Conservation (phyloP, 2,329 filamentous ascomycete species). For the Sclerotinia borealis region DNA sequence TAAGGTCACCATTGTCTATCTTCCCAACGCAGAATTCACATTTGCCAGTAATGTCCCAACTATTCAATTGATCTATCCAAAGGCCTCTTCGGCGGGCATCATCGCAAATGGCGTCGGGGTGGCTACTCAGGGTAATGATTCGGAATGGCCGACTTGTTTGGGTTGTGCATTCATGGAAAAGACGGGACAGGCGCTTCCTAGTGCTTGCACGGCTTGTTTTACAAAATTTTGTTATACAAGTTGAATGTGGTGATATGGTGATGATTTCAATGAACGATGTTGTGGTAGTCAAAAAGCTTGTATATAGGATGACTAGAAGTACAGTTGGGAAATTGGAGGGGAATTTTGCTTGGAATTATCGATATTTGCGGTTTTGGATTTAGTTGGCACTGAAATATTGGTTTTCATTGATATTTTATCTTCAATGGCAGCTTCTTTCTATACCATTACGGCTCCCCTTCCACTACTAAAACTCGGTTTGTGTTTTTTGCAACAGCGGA, state of each 20-base stretch:
- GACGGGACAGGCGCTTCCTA: slow-evolving; percentile 31
- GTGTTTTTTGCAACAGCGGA: not conserved
- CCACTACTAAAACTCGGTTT: not conserved
- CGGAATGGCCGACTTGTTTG: slow-evolving; percentile 36
- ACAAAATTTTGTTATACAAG: slow-evolving; percentile 35
- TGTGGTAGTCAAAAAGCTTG: not conserved
- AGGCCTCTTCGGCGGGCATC: slow-evolving; percentile 34
- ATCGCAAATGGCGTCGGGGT: slow-evolving; percentile 37
- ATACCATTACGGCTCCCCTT: not conserved
- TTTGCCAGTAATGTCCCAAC: slow-evolving; percentile 32
- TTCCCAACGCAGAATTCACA: slow-evolving; percentile 40
- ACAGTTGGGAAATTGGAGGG: not conserved
- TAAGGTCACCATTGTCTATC: slow-evolving; percentile 26
- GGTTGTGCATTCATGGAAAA: slow-evolving; percentile 38
- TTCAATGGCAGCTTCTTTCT: not conserved
- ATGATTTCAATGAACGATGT: not conserved
- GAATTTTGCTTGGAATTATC: too few species aligned
- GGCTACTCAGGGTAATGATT: slow-evolving; percentile 32
- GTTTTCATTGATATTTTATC: not conserved
- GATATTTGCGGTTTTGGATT: not conserved
- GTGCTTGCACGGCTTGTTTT: slow-evolving; percentile 36
- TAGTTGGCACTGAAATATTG: too few species aligned
- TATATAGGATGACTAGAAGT: not conserved
- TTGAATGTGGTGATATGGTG: not conserved
- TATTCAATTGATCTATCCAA: slow-evolving; percentile 33